Conservation (phyloP, 768 basidiomycete genomes). For the Mycena rebaudengoi region DNA sequence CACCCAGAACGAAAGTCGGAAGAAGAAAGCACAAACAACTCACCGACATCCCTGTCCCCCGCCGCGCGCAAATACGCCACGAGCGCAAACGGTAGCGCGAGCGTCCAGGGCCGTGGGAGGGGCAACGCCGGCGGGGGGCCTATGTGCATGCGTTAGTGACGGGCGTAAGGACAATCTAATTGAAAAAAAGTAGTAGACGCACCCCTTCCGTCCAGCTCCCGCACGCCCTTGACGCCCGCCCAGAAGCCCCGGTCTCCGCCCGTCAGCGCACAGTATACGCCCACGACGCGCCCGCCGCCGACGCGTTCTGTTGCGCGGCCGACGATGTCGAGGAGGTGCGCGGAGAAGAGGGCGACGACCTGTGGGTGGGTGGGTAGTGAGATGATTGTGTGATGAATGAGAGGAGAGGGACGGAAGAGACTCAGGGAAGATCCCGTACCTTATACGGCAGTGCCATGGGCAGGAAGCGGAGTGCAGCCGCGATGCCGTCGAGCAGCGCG, state of each 20-base stretch:
- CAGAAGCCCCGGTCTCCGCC: constrained; percentile 63
- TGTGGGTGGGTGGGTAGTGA: background rate
- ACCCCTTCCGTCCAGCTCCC: constrained; percentile 33
- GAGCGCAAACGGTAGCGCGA: constrained; percentile 85
- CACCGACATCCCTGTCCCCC: constrained; percentile 21
- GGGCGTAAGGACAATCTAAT: too few species aligned
- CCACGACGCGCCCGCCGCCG: constrained; percentile 37
- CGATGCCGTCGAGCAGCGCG: constrained; percentile 62
- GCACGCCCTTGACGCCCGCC: constrained; percentile 44
- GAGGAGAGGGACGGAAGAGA: too few species aligned
- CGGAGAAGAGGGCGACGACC: constrained; percentile 12
- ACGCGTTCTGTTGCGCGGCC: too few species aligned
- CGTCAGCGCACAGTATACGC: constrained; percentile 65
- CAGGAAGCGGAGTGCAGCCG: constrained; percentile 61
- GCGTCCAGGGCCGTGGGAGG: constrained; percentile 66
- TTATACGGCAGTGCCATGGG: too few species aligned
- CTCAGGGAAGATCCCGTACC: too few species aligned
- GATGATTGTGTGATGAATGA: too few species aligned
- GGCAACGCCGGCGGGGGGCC: constrained; percentile 47
- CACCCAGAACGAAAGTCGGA: background rate
- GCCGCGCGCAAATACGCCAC: constrained; percentile 90
- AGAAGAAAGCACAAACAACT: background rate
- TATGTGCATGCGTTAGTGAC: too few species aligned
- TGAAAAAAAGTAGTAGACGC: too few species aligned
- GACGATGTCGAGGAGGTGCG: too few species aligned